Evolutionary conservation across 2,329 filamentous ascomycete species (phyloP), one percentile per base, ranked within the genome.

Genomic region (Paecilomyces sp.): DNA sequence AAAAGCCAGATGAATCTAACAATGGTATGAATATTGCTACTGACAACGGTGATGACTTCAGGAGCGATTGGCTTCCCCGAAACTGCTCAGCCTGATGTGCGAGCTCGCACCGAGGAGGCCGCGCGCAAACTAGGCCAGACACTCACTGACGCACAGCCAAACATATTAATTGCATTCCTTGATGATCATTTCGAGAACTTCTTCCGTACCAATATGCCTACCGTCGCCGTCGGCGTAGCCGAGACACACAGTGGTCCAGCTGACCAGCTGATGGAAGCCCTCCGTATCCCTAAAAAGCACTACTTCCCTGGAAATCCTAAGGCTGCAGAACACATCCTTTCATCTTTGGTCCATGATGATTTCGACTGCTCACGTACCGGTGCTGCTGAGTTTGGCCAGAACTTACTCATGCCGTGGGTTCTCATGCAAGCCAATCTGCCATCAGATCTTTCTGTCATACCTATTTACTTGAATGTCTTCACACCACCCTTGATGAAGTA

Each of bases 151-250:
- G 66, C 68, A 6, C 65, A 68, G 56, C 68, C 67, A 2, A 64
- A 70, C 60, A 62, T 70, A 47, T 70, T 72, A 56, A 67, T 71
- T 58, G 69, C 68, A 15, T 72, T 71, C 56, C 67, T 72, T 1
- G 67, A 72, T 56, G 67, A 70, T 57, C 66, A 72, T 57, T 72
- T 70, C 58, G 66, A 70, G 55, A 72, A 70, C 57, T 70, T 71
- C 64, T 70, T 66, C 63, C 63, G 68, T 34, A 67, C 66, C 47
- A 64, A 67, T 56, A 70, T 69, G 64, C 69, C 67, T 30, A 65
- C 64, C 6, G 68, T 70, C 25, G 64, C 67, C n/a, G 63, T 71
- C 11, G 61, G 65, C 6, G 63, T 72, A 9, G 65, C 69, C 13
- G 61, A 68, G 11, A 53, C 60, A 15, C 67, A 70, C 41, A 61